Evolutionary conservation across 495 filamentous ascomycete species (phyloP).

Genomic region (Sordaria brevicollis): DNA sequence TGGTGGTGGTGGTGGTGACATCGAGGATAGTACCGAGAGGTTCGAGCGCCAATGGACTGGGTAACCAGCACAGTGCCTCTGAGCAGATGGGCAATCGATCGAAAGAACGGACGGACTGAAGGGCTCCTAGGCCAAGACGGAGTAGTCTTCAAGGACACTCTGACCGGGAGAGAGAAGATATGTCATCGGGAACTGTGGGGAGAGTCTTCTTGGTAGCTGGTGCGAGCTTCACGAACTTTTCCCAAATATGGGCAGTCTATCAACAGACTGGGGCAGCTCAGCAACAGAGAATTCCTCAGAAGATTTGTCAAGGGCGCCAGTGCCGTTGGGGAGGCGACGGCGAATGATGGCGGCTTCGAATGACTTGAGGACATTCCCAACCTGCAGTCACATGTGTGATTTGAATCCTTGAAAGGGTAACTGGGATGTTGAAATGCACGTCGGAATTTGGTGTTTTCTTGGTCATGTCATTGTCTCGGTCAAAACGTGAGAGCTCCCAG

Average conservation of each 20-base stretch:
- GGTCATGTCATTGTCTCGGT: not conserved
- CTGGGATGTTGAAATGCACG: slow-evolving; percentile 15
- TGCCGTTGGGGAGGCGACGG: slow-evolving; percentile 11
- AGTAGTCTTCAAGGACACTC: not conserved
- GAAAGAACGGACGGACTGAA: slow-evolving; percentile 22
- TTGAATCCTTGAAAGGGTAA: slow-evolving; percentile 11
- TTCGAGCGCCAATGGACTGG: slow-evolving; percentile 24
- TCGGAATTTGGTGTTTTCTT: slow-evolving; percentile 6
- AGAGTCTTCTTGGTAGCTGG: slow-evolving; percentile 20
- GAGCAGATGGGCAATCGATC: slow-evolving; percentile 17
- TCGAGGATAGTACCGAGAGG: slow-evolving; percentile 15
- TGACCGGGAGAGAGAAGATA: slow-evolving; percentile 15
- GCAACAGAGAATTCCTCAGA: slow-evolving; percentile 8
- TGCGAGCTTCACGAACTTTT: slow-evolving; percentile 13
- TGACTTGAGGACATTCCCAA: slow-evolving; percentile 18
- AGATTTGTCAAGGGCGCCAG: not conserved
- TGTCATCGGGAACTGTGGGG: slow-evolving; percentile 25
- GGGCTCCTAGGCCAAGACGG: slow-evolving; percentile 12
- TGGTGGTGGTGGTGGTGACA: slow-evolving; percentile 18
- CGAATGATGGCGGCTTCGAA: slow-evolving; percentile 7
- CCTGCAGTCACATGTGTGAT: slow-evolving; percentile 11
- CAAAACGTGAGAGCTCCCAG: not conserved
- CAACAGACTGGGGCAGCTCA: slow-evolving; percentile 8
- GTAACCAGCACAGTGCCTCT: slow-evolving; percentile 22
- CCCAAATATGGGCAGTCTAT: not conserved